These are phyloP conservation scores for Calocera viscosa DNA, from an alignment of 768 basidiomycete species.

Conservation along the genomic window DNA sequence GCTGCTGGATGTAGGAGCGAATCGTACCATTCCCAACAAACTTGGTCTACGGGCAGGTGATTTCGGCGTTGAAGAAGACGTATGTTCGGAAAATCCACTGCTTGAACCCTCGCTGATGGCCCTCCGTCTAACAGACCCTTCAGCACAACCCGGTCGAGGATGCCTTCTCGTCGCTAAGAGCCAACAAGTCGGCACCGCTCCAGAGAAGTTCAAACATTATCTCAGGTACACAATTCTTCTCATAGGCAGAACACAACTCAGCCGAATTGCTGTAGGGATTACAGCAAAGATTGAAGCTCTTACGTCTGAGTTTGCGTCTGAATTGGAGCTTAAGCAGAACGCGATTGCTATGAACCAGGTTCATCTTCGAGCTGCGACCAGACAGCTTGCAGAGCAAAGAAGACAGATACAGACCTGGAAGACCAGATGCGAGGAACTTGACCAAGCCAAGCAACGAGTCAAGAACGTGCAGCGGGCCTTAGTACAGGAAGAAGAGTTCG, in stretches of 20 bases:
- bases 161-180: constrained; percentile 57
- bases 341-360: constrained; percentile 75
- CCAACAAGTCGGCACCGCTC: constrained; percentile 61
- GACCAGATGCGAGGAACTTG: constrained; percentile 57
- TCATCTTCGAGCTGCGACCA: constrained; percentile 77
- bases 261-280: constrained; percentile 46
- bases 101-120: background rate
- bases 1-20: constrained; percentile 83
- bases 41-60: constrained; percentile 86
- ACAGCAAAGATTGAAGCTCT: constrained; percentile 71
- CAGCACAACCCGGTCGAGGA: constrained; percentile 45
- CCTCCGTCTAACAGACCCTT: constrained; percentile 24
- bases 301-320: constrained; percentile 62
- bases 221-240: constrained; percentile 36
- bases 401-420: constrained; percentile 73
- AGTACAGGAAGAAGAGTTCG: constrained; percentile 64
- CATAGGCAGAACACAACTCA: constrained; percentile 13
- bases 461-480: constrained; percentile 75
- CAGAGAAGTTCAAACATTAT: constrained; percentile 85
- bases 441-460: constrained; percentile 65
- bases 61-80: constrained; percentile 89
- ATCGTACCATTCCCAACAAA: constrained; percentile 79
- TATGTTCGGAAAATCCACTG: constrained; percentile 27
- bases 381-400: constrained; percentile 80
- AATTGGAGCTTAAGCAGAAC: constrained; percentile 79